Conservation (phyloP, 2,329 filamentous ascomycete species). For the Venturia oleaginea region DNA sequence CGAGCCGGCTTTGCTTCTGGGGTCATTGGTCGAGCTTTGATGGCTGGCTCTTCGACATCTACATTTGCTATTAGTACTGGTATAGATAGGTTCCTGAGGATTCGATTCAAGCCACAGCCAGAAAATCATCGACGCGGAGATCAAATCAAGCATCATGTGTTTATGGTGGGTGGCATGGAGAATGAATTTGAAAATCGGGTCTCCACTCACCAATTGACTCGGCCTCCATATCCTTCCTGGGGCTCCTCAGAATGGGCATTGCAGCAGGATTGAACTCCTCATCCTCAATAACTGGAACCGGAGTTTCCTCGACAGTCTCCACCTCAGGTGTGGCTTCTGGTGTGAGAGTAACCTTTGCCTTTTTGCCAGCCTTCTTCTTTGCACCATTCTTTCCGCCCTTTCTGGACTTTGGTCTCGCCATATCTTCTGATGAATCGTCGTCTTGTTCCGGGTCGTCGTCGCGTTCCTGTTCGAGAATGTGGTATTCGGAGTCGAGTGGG, state of each 20-base stretch:
- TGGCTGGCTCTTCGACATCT: neutral
- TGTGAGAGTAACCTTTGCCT: neutral
- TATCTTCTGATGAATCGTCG: neutral
- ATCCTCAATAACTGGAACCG: neutral
- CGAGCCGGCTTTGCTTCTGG: slow-evolving; percentile 11
- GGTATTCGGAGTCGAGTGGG: neutral
- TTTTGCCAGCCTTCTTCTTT: neutral
- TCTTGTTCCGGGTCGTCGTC: neutral
- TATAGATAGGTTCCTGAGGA: neutral
- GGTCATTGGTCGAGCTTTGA: neutral
- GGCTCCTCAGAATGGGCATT: neutral
- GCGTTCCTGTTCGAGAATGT: neutral
- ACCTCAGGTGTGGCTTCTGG: neutral
- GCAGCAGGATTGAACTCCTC: neutral
- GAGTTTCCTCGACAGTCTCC: neutral
- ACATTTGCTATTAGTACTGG: neutral
- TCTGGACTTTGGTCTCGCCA: neutral
- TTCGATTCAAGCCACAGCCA: neutral
- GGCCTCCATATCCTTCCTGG: neutral
- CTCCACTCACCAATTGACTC: neutral
- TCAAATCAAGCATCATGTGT: too few species aligned
- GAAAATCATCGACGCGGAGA: too few species aligned
- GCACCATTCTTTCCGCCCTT: slow-evolving; percentile 7
- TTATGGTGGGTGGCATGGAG: too few species aligned
- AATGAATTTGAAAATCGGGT: too few species aligned